Evolutionary conservation across 176 grass and related monocot genomes (phyloP).

Genomic region (Oryza officinalis): DNA sequence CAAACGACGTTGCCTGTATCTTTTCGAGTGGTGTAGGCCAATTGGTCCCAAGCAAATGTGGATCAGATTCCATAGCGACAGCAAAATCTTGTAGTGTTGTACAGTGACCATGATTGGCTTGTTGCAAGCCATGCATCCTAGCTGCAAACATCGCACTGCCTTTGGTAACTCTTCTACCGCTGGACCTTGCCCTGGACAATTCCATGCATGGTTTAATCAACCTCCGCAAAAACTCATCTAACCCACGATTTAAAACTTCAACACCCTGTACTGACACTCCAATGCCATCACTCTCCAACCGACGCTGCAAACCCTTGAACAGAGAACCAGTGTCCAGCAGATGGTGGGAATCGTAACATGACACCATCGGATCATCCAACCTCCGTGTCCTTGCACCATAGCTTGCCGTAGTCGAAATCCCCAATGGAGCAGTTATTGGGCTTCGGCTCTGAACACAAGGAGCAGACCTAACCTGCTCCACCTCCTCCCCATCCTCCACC

Average conservation of each 20-base stretch:
- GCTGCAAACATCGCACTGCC: conserved; percentile 29
- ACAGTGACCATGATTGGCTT: conserved; percentile 17
- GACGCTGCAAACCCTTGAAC: conserved; percentile 37
- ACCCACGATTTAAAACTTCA: conserved; percentile 56
- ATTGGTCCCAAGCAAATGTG: conserved; percentile 62
- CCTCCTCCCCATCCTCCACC: conserved; percentile 88
- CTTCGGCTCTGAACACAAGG: conserved; percentile 68
- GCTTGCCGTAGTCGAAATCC: conserved; percentile 28
- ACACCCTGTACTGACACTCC: conserved; percentile 39
- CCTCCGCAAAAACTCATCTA: conserved; percentile 66
- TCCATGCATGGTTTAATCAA: conserved; percentile 71
- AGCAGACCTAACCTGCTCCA: conserved; percentile 68
- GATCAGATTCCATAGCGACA: conserved; percentile 53
- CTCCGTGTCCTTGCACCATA: neutral
- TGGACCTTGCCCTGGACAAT: conserved; percentile 48
- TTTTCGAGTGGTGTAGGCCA: conserved; percentile 62
- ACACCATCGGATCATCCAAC: conserved; percentile 16
- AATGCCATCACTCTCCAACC: conserved; percentile 50
- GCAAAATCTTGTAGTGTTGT: conserved; percentile 55
- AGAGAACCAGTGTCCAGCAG: conserved; percentile 53
- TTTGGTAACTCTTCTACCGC: conserved; percentile 36
- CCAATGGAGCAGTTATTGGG: conserved; percentile 58
- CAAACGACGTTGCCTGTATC: conserved; percentile 37
- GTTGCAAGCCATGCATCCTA: conserved; percentile 34
- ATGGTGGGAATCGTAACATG: conserved; percentile 48